phyloP scores from a whole-genome alignment of 768 basidiomycete species.

The Rossbeevera mucosa region DNA sequence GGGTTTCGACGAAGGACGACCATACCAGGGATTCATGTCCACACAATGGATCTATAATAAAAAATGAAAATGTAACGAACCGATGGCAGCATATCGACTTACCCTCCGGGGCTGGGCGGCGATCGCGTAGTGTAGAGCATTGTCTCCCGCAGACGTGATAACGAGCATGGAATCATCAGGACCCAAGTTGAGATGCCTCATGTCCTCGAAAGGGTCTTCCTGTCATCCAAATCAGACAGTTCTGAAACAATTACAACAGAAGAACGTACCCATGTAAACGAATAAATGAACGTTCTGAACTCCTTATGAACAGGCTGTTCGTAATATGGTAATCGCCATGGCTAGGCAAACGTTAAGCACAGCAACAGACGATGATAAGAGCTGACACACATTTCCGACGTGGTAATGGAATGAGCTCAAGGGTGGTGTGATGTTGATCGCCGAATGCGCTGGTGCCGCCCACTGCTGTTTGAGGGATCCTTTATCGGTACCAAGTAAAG shows the following conservation, averaged over 20 bases:
- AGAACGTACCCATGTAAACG: conserved; percentile 51
- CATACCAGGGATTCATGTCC: conserved; percentile 64
- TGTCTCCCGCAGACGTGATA: conserved; percentile 77
- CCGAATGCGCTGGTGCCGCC: conserved; percentile 21
- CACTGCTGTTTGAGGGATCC: conserved; percentile 27
- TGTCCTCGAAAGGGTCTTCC: conserved; percentile 76
- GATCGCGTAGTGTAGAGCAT: conserved; percentile 75
- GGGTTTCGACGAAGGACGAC: neutral
- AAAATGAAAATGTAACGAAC: neutral
- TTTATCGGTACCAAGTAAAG: conserved; percentile 41
- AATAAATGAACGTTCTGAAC: conserved; percentile 59
- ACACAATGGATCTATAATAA: conserved; percentile 56
- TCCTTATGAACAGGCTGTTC: conserved; percentile 67
- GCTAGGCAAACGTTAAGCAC: conserved; percentile 27
- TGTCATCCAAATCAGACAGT: conserved; percentile 16
- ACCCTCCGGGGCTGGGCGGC: conserved; percentile 54
- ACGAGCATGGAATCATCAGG: conserved; percentile 63
- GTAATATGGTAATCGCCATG: conserved; percentile 68
- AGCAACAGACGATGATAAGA: neutral
- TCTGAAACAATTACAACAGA: neutral
- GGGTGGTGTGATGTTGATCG: conserved; percentile 50
- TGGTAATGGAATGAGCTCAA: conserved; percentile 65
- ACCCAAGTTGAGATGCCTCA: conserved; percentile 56
- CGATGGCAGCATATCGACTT: conserved; percentile 9
- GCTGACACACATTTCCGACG: conserved; percentile 37